Conservation (phyloP, 805 yeast species). For the Hanseniaspora clermontiae region DNA sequence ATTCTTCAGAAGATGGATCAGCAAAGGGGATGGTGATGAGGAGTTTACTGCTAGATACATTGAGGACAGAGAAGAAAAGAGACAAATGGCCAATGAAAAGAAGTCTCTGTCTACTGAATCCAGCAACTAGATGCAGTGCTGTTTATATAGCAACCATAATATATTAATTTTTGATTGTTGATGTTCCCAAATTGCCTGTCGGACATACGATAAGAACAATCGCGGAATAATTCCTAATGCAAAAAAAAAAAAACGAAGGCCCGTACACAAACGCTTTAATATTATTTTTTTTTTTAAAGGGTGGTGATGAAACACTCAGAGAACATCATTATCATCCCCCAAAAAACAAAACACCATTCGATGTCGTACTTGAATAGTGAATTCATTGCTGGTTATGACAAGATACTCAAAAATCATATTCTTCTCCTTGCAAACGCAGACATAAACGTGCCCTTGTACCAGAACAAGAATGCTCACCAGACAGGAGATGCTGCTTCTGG, state of each 20-base stretch:
- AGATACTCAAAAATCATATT: constrained; percentile 45
- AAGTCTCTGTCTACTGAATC: not conserved
- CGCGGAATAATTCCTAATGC: too few relatives aligned
- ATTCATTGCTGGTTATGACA: constrained; percentile 10
- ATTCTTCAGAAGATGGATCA: constrained; percentile 58
- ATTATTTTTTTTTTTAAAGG: not conserved
- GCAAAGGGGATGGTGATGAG: constrained; percentile 15
- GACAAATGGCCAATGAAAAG: not conserved
- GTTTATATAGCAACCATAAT: too few relatives aligned
- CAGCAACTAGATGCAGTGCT: not conserved
- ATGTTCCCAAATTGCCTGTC: too few relatives aligned
- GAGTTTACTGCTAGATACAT: not conserved
- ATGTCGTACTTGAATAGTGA: not conserved
- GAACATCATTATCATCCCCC: not conserved
- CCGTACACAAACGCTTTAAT: not conserved
- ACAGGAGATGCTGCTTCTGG: constrained; percentile 23
- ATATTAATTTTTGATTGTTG: not conserved
- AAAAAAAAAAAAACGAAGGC: not conserved
- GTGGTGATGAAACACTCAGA: not conserved
- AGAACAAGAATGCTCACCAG: constrained; percentile 3
- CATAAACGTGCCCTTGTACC: constrained; percentile 15
- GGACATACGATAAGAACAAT: too few relatives aligned
- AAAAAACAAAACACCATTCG: too few relatives aligned
- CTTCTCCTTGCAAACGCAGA: constrained; percentile 41
- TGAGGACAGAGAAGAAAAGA: not conserved